Evolutionary conservation across 768 basidiomycete species (phyloP).

Genomic region (Leccinum subgranulosum): DNA sequence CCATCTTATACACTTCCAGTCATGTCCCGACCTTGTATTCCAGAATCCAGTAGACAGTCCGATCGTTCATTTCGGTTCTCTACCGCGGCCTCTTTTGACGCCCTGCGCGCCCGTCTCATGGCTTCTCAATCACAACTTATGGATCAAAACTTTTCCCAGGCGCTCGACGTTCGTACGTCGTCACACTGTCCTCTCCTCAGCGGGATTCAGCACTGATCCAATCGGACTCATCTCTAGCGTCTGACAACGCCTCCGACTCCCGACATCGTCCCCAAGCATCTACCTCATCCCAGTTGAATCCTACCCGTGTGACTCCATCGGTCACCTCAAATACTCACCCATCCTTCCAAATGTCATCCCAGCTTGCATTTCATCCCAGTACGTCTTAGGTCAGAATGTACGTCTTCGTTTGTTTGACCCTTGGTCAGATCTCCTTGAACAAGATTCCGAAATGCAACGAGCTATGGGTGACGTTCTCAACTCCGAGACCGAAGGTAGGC

Average conservation of each 20-base stretch:
- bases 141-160: slow-evolving; percentile 33
- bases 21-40: slow-evolving; percentile 2
- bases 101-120: slow-evolving; percentile 44
- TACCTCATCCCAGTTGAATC: slow-evolving; percentile 36
- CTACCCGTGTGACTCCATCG: slow-evolving; percentile 43
- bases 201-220: slow-evolving; percentile 1
- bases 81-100: slow-evolving; percentile 45
- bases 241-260: slow-evolving; percentile 10
- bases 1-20: slow-evolving; percentile 6
- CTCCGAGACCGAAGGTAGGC: slow-evolving; percentile 41
- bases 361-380: slow-evolving; percentile 54
- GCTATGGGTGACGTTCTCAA: slow-evolving; percentile 55
- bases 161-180: slow-evolving; percentile 36
- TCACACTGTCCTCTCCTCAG: not conserved
- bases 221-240: slow-evolving; percentile 15
- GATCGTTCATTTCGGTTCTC: slow-evolving; percentile 41
- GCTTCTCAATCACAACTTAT: slow-evolving; percentile 36
- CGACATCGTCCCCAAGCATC: slow-evolving; percentile 24
- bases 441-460: slow-evolving; percentile 71
- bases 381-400: slow-evolving; percentile 16
- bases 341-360: slow-evolving; percentile 53
- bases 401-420: slow-evolving; percentile 1
- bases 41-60: slow-evolving; percentile 26
- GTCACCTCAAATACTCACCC: slow-evolving; percentile 51
- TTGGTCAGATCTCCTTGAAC: slow-evolving; percentile 57